Base-by-base conservation (phyloP, 2,329 filamentous ascomycete species). In the Diaporthe capsici region DNA sequence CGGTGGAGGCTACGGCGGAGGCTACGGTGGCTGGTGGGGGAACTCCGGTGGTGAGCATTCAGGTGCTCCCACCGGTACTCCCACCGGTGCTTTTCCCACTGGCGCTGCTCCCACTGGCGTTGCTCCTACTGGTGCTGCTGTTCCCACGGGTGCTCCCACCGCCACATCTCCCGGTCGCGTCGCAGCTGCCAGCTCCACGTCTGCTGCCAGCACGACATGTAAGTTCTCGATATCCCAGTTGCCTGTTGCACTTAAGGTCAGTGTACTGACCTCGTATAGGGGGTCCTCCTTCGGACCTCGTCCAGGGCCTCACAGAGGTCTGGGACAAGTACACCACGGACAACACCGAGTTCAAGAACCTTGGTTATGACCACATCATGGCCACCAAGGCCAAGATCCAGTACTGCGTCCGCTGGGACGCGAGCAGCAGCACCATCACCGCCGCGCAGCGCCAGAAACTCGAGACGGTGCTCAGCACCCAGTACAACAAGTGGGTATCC, bases 401-500 rank as follows among this genome's bases (percentile, higher is more conserved):
- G 28, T 67, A 67, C 44, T 67, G 63, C 6, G 63, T 67, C 63
- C 63, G 63, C 63, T 67, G 63, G 63, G 63, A 67, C 44, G 63
- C 63, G 2, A 51, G 44, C 63, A 67, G 28, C 42, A 67, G 28
- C 44, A 67, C 28, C 17, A 67, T 67, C 44, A 67, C 63, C 22
- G 44, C 63, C 6, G 63, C 63, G 10, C 44, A 68, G 63, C 63
- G 63, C 44, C 22, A 51, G 44, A 37, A 68, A 22, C 63, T 68
- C 44, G 63, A 68, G 63, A 68, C 63, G 12, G 63, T 68, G 5
- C 63, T 68, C 47, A 53, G 44, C 63, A 68, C 44, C 4, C 63
- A 68, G 63, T 68, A 68, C 63, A 68, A 68, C 63, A 68, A 68
- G 47, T 68, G 63, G 63, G 63, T 68, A 20, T 51, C 44, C 63